A percentile compares a stretch with the other conserved stretches of the same genome.
These are phyloP conservation scores for Podospora bellae-mahoneyi DNA, from an alignment of 495 filamentous ascomycete species.

Conservation along the genomic window DNA sequence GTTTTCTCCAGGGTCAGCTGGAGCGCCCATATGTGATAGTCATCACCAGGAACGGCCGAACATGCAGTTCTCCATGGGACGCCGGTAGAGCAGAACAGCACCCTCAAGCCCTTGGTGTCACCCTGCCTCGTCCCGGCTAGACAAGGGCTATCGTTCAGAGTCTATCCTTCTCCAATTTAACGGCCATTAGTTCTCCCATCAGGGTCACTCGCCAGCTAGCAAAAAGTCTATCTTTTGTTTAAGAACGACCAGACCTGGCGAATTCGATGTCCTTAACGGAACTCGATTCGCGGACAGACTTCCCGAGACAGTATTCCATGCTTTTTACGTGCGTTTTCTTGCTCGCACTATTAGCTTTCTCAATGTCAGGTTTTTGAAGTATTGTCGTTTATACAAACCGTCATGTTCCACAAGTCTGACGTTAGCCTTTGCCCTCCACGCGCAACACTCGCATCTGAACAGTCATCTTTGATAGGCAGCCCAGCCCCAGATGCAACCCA, in stretches of 20 bases:
- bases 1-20: not conserved
- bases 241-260: not conserved
- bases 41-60: constrained; percentile 3
- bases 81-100: not conserved
- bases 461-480: constrained; percentile 1
- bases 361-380: not conserved
- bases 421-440: constrained; percentile 6
- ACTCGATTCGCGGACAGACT: not conserved
- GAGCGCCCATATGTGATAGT: not conserved
- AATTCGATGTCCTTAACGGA: not conserved
- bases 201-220: not conserved
- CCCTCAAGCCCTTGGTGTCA: not conserved
- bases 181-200: not conserved
- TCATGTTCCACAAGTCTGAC: not conserved
- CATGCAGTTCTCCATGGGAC: not conserved
- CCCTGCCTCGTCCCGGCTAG: not conserved
- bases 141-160: not conserved
- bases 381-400: not conserved
- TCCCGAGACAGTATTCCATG: not conserved
- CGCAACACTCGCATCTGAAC: not conserved
- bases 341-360: not conserved
- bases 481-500: constrained; percentile 7
- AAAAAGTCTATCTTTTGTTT: not conserved
- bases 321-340: not conserved
- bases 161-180: not conserved